Evolutionary conservation across 2,329 filamentous ascomycete species (phyloP).

Genomic region (Phoma herbarum): DNA sequence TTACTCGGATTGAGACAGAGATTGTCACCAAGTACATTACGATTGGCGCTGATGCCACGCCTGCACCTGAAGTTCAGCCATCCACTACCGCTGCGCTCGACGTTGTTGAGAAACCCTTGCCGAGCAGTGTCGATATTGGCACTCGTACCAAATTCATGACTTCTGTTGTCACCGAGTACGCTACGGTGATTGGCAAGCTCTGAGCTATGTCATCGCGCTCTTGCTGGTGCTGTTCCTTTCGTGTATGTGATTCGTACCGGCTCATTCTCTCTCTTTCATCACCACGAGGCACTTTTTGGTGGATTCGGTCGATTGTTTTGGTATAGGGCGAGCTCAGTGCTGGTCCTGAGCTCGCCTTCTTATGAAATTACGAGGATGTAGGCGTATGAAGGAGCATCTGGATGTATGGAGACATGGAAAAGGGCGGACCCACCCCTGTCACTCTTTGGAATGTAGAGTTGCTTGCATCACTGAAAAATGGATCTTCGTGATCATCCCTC

Average conservation of each 20-base stretch:
- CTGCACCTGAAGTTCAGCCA: constrained; percentile 45
- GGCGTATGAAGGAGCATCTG: not conserved
- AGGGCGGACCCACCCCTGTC: not conserved
- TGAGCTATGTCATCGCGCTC: not conserved
- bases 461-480: no score
- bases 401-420: not conserved
- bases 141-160: constrained; percentile 28
- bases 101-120: not conserved
- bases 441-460: not conserved
- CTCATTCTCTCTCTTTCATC: not conserved
- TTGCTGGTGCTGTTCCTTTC: not conserved
- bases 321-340: constrained; percentile 1
- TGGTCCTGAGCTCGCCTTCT: constrained; percentile 5
- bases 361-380: not conserved
- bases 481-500: no score
- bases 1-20: constrained; percentile 13
- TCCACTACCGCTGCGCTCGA: constrained; percentile 63
- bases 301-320: not conserved
- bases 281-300: not conserved
- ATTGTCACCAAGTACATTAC: constrained; percentile 22
- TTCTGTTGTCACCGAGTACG: constrained; percentile 28
- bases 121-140: constrained; percentile 12
- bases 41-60: constrained; percentile 7
- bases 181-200: constrained; percentile 20
- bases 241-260: not conserved